These are phyloP conservation scores for Paramecium sonneborni DNA, from an alignment of 73 alveolate genomes.

Conservation along the genomic window DNA sequence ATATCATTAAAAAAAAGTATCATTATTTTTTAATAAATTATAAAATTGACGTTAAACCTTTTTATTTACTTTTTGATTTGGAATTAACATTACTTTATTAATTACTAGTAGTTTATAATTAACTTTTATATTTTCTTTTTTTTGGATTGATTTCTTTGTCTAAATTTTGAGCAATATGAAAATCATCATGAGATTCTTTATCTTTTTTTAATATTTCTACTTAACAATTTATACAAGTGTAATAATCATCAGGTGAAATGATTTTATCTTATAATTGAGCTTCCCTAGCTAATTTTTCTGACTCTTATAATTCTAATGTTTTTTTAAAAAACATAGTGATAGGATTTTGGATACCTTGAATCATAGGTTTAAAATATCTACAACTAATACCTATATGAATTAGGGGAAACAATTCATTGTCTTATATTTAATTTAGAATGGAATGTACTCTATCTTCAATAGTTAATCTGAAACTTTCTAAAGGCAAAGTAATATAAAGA, in stretches of 20 bases:
- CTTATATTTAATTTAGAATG: neutral
- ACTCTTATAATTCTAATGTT: neutral
- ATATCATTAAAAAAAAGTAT: neutral
- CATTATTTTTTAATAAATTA: neutral
- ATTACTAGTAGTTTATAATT: neutral
- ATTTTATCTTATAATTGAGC: neutral
- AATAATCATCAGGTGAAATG: neutral
- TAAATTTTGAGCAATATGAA: neutral
- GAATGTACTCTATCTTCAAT: conserved; percentile 4
- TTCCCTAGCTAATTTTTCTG: neutral
- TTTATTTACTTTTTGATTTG: neutral
- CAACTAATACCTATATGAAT: conserved; percentile 41
- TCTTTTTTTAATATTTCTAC: neutral
- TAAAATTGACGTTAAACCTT: neutral
- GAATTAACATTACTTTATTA: neutral
- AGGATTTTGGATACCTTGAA: neutral
- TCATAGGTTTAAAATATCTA: neutral
- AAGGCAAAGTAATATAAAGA: neutral
- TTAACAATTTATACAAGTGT: neutral
- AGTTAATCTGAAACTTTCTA: neutral
- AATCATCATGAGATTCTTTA: neutral
- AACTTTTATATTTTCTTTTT: neutral
- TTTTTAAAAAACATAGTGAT: neutral
- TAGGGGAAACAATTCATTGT: neutral
- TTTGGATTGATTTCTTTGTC: conserved; percentile 18